A percentile compares a stretch with the other conserved stretches of the same genome.
Conservation (phyloP, 2,329 filamentous ascomycete species). For the Paracamarosporium sp. region DNA sequence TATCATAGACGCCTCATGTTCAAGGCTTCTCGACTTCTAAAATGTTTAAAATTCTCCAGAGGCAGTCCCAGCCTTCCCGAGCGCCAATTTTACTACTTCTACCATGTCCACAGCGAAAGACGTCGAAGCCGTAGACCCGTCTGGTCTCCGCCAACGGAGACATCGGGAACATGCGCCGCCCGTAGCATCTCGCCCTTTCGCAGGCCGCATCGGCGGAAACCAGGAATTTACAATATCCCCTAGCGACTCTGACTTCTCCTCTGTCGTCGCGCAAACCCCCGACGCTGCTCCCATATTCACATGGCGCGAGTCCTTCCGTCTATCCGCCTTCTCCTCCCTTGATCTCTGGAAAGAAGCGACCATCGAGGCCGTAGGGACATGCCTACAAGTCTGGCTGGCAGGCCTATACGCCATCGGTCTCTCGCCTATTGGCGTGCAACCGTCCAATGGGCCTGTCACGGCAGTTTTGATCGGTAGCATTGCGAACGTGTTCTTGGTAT, state of each 20-base stretch:
- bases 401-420: conserved; percentile 25
- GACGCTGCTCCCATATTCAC: conserved; percentile 35
- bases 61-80: too few species aligned
- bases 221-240: conserved; percentile 35
- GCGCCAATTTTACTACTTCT: too few species aligned
- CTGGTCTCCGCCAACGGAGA: too few species aligned
- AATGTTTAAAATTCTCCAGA: background rate
- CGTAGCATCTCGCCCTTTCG: conserved; percentile 31
- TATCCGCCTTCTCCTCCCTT: conserved; percentile 19
- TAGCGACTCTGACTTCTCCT: conserved; percentile 21
- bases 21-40: too few species aligned
- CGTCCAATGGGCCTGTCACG: conserved; percentile 37
- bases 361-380: conserved; percentile 30
- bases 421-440: conserved; percentile 10
- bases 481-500: conserved; percentile 50
- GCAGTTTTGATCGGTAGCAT: conserved; percentile 43
- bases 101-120: background rate
- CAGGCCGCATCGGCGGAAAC: conserved; percentile 44
- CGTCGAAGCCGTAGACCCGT: background rate
- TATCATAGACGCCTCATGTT: too few species aligned
- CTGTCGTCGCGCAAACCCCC: conserved; percentile 25
- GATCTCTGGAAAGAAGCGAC: conserved; percentile 31
- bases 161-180: conserved; percentile 1
- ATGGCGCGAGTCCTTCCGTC: conserved; percentile 22
- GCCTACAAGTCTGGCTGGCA: conserved; percentile 29